Evolutionary conservation across 2,329 filamentous ascomycete genomes (phyloP), one percentile per base, ranked within the genome.

Genomic region (Fusarium goolgardi): DNA sequence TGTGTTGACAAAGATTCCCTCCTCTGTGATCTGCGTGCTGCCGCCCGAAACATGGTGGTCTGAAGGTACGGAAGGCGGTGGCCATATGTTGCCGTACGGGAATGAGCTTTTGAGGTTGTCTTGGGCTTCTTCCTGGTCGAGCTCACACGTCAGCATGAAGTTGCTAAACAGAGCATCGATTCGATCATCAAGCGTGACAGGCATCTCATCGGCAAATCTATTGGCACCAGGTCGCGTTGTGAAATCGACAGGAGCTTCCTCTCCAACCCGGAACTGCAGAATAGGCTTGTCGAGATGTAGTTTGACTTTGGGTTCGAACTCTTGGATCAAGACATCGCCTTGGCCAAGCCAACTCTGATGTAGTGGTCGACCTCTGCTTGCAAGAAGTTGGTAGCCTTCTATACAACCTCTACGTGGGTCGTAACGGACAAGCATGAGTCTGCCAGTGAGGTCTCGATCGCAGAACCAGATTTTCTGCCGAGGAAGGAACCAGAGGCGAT

Each of bases 381-480:
- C 92, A 6, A 94, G 81, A 18, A 97, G 81, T 18, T 90, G 86
- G 75, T 94, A 93, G 5, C 88, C 93, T 78, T 96, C 92, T 57
- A 97, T 97, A 71, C 89, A 90, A 18, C 90, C 91, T 43, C 87
- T 84, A 6, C 86, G 80, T 45, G 88, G 86, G 75, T 97, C 89
- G 74, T 94, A 97, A 15, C 91, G 88, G n/a, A 86, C 85, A 39
- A 97, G 75, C 27, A 97, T 84, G 41, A 97, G 78, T 75, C 91
- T 91, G 0, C 94, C 94, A 3, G 86, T 90, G 47, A 93, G 84
- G 31, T 89, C 85, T 3, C 83, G 85, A 77, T 97, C 93, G 61
- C 88, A 87, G 74, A 97, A 95, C 94, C 94, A 97, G 67, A 97
- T 82, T 78, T 92, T 94, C 75, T 92, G 84, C 52, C 86, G 88